These are phyloP conservation scores for Fusarium sarcochroum DNA, from an alignment of 2,329 filamentous ascomycete genomes.

Conservation along the genomic window DNA sequence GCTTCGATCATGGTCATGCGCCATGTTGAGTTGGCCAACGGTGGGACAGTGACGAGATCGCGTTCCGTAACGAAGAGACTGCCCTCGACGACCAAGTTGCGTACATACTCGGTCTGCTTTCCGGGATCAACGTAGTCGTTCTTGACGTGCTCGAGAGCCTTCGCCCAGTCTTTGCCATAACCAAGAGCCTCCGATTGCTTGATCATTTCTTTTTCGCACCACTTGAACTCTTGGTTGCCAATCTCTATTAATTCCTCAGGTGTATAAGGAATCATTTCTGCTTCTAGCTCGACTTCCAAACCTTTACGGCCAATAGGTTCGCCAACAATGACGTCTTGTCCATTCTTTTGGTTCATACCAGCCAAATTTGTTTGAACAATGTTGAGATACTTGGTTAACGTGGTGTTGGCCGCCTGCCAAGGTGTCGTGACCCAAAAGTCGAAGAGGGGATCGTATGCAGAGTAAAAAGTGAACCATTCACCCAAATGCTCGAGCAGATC, in stretches of 20 bases:
- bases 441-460: slow-evolving; percentile 32
- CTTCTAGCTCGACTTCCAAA: slow-evolving; percentile 30
- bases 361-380: slow-evolving; percentile 25
- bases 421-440: slow-evolving; percentile 39
- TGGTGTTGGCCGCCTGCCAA: slow-evolving; percentile 20
- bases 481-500: slow-evolving; percentile 12
- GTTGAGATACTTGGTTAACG: slow-evolving; percentile 1
- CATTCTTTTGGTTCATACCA: slow-evolving; percentile 21
- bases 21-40: slow-evolving; percentile 35
- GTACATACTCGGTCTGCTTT: slow-evolving; percentile 28
- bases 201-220: slow-evolving; percentile 39
- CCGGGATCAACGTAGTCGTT: slow-evolving; percentile 38
- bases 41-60: slow-evolving; percentile 30
- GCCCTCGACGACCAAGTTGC: slow-evolving; percentile 29
- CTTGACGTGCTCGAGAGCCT: slow-evolving; percentile 31
- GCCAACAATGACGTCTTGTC: slow-evolving; percentile 19
- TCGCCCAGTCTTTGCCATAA: slow-evolving; percentile 35
- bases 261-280: slow-evolving; percentile 35
- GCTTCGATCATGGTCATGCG: slow-evolving; percentile 38
- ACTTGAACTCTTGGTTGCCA: slow-evolving; percentile 33
- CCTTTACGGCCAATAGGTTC: slow-evolving; percentile 35
- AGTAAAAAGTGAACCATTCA: slow-evolving; percentile 37
- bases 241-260: slow-evolving; percentile 35
- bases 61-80: slow-evolving; percentile 36
- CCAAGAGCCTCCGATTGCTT: slow-evolving; percentile 31